Conservation (phyloP, 2,329 filamentous ascomycete genomes). For the Aspergillus sp. region DNA sequence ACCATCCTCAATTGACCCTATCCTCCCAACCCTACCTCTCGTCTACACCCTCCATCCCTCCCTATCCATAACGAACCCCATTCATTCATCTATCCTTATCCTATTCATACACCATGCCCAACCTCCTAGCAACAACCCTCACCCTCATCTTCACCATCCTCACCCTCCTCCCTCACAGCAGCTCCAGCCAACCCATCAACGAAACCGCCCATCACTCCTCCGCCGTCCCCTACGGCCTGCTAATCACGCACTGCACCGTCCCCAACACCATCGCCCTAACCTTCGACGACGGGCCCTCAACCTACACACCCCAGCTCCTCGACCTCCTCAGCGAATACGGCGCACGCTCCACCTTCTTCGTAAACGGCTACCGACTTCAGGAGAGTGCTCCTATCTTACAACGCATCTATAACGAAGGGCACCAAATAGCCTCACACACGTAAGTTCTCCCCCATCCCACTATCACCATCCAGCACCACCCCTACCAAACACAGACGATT, state of each 20-base stretch:
- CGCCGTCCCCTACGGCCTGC: slow-evolving; percentile 42
- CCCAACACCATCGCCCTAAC: slow-evolving; percentile 63
- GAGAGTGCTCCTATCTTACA: slow-evolving; percentile 30
- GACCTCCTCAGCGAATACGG: slow-evolving; percentile 58
- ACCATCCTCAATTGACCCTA: neutral
- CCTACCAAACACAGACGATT: too few species aligned
- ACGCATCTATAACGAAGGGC: slow-evolving; percentile 41
- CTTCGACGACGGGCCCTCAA: slow-evolving; percentile 65
- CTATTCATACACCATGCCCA: slow-evolving; percentile 8
- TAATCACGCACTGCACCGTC: slow-evolving; percentile 43
- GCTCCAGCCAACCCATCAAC: neutral
- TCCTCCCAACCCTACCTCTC: neutral
- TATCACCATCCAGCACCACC: neutral
- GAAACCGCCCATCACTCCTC: neutral
- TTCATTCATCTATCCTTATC: slow-evolving; percentile 5
- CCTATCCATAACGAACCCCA: neutral
- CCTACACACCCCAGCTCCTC: slow-evolving; percentile 62
- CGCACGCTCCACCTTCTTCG: slow-evolving; percentile 66
- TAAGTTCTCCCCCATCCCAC: slow-evolving; percentile 20
- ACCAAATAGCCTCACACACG: slow-evolving; percentile 52
- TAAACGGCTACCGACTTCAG: slow-evolving; percentile 46
- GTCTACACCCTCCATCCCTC: neutral
- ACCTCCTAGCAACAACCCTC: slow-evolving; percentile 3
- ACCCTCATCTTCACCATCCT: slow-evolving; percentile 4
- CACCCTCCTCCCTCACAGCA: neutral